These are phyloP conservation scores for Penicillium longicatenatum DNA, from an alignment of 495 filamentous ascomycete genomes.

Conservation along the genomic window DNA sequence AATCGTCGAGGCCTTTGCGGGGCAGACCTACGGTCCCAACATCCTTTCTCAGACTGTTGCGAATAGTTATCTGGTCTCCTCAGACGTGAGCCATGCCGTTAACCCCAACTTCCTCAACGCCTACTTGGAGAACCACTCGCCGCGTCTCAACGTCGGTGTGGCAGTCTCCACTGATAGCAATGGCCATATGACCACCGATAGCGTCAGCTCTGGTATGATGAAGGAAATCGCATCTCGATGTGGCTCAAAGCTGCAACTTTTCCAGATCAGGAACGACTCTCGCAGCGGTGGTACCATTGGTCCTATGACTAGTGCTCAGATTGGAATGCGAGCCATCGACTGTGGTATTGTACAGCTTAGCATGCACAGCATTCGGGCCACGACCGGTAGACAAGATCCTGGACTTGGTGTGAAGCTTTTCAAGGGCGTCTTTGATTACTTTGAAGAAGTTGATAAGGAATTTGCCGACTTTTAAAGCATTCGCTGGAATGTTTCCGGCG, in stretches of 20 bases:
- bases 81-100: constrained; percentile 91
- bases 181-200: constrained; percentile 91
- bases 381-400: constrained; percentile 82
- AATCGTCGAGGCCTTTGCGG: constrained; percentile 69
- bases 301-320: constrained; percentile 78
- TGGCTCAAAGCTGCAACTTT: constrained; percentile 74
- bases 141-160: constrained; percentile 86
- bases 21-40: constrained; percentile 58
- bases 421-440: constrained; percentile 86
- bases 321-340: constrained; percentile 85
- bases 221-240: constrained; percentile 70
- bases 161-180: constrained; percentile 85
- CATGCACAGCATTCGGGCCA: constrained; percentile 95
- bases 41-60: constrained; percentile 82
- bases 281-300: constrained; percentile 93
- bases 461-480: constrained; percentile 57
- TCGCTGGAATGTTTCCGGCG: background rate
- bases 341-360: constrained; percentile 89
- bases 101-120: constrained; percentile 87
- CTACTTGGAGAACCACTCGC: constrained; percentile 83
- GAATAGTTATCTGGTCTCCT: constrained; percentile 88
- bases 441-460: constrained; percentile 83
- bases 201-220: constrained; percentile 74
- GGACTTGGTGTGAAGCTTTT: constrained; percentile 87
- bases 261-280: constrained; percentile 92